phyloP scores from a whole-genome alignment of 2,329 filamentous ascomycete genomes.

The Diaporthe amygdali region DNA sequence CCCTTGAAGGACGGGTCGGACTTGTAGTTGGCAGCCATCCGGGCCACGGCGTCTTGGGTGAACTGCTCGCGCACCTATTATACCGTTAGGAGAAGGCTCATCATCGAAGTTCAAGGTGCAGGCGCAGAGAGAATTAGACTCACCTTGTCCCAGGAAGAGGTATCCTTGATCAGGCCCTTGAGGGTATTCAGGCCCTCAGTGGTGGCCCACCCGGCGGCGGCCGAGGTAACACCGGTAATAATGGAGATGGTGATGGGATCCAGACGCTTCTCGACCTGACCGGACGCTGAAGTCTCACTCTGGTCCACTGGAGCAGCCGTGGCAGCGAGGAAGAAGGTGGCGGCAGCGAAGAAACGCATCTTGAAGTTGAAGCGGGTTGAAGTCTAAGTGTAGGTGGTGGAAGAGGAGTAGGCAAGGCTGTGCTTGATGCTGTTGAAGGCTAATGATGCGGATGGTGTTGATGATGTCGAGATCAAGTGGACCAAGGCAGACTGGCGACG shows the following conservation, averaged over 20 bases:
- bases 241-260: not conserved
- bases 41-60: not conserved
- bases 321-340: not conserved
- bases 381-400: not conserved
- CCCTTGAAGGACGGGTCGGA: not conserved
- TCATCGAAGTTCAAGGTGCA: not conserved
- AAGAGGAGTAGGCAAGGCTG: not conserved
- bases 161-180: not conserved
- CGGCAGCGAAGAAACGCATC: not conserved
- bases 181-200: not conserved
- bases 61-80: not conserved
- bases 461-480: not conserved
- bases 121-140: not conserved
- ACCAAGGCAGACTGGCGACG: not conserved
- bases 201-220: not conserved
- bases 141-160: not conserved
- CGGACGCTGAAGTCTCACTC: not conserved
- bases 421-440: not conserved
- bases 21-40: not conserved
- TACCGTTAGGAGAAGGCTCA: not conserved
- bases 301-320: not conserved
- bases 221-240: not conserved
- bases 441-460: not conserved
- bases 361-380: not conserved
- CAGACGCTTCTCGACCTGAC: slow-evolving; percentile 1